Conservation (phyloP, 2,329 filamentous ascomycete genomes). For the Aspergillus sergii region DNA sequence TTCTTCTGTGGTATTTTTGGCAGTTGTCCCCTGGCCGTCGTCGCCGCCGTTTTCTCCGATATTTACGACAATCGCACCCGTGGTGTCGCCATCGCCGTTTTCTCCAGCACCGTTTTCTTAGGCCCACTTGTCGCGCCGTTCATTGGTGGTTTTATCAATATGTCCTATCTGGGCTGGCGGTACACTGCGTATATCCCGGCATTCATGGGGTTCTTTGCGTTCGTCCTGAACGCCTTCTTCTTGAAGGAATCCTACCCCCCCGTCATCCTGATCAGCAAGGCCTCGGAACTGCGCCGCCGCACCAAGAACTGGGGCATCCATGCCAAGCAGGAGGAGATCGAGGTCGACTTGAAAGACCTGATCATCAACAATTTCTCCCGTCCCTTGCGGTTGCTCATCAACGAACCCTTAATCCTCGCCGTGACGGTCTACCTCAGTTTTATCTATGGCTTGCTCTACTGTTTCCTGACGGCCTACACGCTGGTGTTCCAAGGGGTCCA, state of each 20-base stretch:
- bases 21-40: constrained; percentile 42
- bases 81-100: constrained; percentile 48
- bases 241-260: constrained; percentile 59
- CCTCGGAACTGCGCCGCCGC: constrained; percentile 52
- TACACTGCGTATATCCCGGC: constrained; percentile 53
- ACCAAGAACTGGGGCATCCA: constrained; percentile 63
- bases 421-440: constrained; percentile 45
- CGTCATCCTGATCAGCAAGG: constrained; percentile 55
- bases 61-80: constrained; percentile 49
- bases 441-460: constrained; percentile 40
- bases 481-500: constrained; percentile 57
- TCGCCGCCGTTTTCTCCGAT: constrained; percentile 47
- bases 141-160: constrained; percentile 52
- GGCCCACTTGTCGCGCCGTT: constrained; percentile 55
- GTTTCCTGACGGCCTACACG: constrained; percentile 41
- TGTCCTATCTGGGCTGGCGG: constrained; percentile 49
- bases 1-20: constrained; percentile 51
- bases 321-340: constrained; percentile 55
- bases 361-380: constrained; percentile 52
- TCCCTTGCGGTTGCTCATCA: constrained; percentile 42
- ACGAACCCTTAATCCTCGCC: constrained; percentile 46
- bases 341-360: constrained; percentile 51
- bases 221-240: constrained; percentile 40
- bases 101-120: constrained; percentile 55
- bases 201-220: constrained; percentile 54